Conservation (phyloP, 345 rosid species). For the Sonneratia alba region DNA sequence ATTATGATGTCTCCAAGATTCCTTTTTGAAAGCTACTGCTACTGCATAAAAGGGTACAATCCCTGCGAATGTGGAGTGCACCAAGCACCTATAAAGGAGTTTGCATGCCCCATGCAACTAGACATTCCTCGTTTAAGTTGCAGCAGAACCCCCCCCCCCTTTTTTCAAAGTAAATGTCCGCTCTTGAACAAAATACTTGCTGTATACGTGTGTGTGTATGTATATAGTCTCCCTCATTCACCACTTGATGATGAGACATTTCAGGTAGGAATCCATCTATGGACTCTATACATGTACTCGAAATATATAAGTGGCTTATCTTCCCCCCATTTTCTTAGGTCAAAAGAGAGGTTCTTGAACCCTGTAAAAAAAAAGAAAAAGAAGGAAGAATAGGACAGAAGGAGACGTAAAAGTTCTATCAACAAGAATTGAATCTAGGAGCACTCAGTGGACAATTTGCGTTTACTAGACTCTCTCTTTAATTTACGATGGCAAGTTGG, state of each 20-base stretch:
- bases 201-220: not conserved
- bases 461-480: too few relatives aligned
- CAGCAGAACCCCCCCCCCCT: not conserved
- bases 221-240: not conserved
- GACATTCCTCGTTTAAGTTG: constrained; percentile 4
- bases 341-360: too few relatives aligned
- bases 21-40: not conserved
- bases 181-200: not conserved
- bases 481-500: not conserved
- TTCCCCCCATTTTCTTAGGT: too few relatives aligned
- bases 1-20: not conserved
- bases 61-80: not conserved
- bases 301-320: not conserved
- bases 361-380: too few relatives aligned
- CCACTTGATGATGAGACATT: constrained; percentile 14
- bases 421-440: too few relatives aligned
- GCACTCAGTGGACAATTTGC: too few relatives aligned
- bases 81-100: not conserved
- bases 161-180: not conserved
- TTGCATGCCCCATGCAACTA: constrained; percentile 46
- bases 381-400: too few relatives aligned
- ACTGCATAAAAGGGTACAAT: not conserved
- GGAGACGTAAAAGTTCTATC: too few relatives aligned
- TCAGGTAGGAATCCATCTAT: constrained; percentile 22
- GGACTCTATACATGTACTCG: not conserved